Conservation (phyloP, 1,284 basidiomycete genomes). For the Cerrena zonata region DNA sequence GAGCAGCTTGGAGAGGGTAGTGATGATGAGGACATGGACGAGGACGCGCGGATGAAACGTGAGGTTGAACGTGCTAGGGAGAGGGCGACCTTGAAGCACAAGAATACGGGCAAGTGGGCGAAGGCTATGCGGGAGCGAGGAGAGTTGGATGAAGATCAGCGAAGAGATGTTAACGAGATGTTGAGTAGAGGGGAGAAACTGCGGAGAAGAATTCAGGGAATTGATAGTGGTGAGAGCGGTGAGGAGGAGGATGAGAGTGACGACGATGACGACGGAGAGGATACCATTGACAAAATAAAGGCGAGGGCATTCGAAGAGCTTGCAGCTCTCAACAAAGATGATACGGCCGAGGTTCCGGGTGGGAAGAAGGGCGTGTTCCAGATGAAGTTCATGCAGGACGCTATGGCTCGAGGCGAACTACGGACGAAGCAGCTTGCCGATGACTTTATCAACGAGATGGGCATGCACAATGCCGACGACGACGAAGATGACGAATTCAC, state of each 20-base stretch:
- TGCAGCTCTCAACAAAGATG: conserved; percentile 38
- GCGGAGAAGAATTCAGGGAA: conserved; percentile 65
- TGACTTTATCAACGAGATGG: conserved; percentile 68
- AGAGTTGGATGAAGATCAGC: conserved; percentile 58
- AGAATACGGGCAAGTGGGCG: conserved; percentile 78
- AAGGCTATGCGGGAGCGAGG: conserved; percentile 62
- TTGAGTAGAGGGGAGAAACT: conserved; percentile 69
- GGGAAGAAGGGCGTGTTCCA: conserved; percentile 58
- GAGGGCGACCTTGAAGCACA: conserved; percentile 81
- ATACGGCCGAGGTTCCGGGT: conserved; percentile 22
- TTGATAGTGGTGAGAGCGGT: conserved; percentile 40
- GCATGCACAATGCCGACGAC: conserved; percentile 29
- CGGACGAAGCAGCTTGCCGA: conserved; percentile 59
- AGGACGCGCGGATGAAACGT: conserved; percentile 56
- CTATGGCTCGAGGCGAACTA: conserved; percentile 61
- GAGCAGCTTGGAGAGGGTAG: conserved; percentile 45
- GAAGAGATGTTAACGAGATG: conserved; percentile 75
- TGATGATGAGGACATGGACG: conserved; percentile 45
- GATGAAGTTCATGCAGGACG: conserved; percentile 96
- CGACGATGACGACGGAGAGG: conserved; percentile 43
- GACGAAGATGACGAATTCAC: conserved; percentile 34
- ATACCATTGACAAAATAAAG: conserved; percentile 47
- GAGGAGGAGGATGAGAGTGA: conserved; percentile 44
- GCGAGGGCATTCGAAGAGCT: conserved; percentile 73
- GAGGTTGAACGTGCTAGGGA: conserved; percentile 80